These are phyloP conservation scores for Lasiosphaeria miniovina DNA, from an alignment of 495 filamentous ascomycete genomes.

Conservation along the genomic window DNA sequence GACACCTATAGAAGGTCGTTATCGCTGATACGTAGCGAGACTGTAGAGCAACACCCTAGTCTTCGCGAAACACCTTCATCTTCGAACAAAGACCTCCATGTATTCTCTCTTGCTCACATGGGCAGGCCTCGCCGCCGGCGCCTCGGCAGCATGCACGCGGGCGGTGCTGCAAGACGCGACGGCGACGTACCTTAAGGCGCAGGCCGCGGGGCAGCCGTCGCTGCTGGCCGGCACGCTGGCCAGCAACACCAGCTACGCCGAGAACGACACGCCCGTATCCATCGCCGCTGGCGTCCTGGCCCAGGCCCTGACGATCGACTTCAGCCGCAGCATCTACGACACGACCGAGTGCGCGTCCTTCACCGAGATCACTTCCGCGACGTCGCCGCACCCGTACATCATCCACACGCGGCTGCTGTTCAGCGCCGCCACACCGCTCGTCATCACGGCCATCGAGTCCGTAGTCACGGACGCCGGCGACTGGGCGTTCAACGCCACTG, in stretches of 20 bases:
- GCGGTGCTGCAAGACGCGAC: conserved; percentile 25
- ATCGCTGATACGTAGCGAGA: too few species aligned
- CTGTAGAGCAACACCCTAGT: too few species aligned
- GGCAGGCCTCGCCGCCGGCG: conserved; percentile 16
- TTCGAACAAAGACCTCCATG: too few species aligned
- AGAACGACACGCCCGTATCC: conserved; percentile 35
- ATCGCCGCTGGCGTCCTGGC: conserved; percentile 40
- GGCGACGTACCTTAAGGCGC: conserved; percentile 24
- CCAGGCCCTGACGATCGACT: conserved; percentile 41
- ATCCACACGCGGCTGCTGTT: conserved; percentile 37
- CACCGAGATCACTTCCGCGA: conserved; percentile 44
- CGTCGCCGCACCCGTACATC: conserved; percentile 31
- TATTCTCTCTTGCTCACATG: conserved; percentile 5
- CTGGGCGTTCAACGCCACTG: conserved; percentile 43
- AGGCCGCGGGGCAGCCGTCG: conserved; percentile 18
- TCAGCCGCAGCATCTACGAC: conserved; percentile 45
- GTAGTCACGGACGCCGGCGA: conserved; percentile 37
- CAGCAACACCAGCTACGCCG: conserved; percentile 25
- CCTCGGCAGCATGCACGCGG: conserved; percentile 27
- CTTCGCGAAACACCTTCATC: too few species aligned
- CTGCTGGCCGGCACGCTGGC: conserved; percentile 12
- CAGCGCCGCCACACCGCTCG: conserved; percentile 16
- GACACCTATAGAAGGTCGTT: too few species aligned
- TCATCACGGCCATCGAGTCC: conserved; percentile 35
- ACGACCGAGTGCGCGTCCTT: conserved; percentile 43